Evolutionary conservation across 2,329 filamentous ascomycete species (phyloP), one percentile per base, ranked within the genome.

Genomic region (Fusarium denticulatum): DNA sequence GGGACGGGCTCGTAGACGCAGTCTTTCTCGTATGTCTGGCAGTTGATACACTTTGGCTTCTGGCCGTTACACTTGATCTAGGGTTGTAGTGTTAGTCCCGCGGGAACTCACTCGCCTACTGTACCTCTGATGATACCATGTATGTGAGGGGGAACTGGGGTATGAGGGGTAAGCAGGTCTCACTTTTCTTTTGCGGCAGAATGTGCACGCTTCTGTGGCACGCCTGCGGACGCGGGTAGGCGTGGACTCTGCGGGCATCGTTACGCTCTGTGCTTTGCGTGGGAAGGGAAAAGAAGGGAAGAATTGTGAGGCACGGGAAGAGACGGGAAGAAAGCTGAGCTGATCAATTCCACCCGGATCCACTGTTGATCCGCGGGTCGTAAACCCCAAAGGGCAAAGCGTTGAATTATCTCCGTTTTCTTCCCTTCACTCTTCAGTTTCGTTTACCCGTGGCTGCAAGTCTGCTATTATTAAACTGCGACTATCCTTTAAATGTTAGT

Each of bases 21-120:
- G 37, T 75, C 67, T 43, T 64, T 61, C 24, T 53, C 59, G 37
- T 71, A 75, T 9, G 60, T 64, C 45, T 69, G 58, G 16, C 73
- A 76, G 37, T 76, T 75, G 49, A 63, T 59, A 55, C 73, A 76
- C 22, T 49, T 60, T 20, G 57, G 73, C 24, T 59, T 60, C 37
- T 70, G 64, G 4, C 72, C 71, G 34, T 85, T 86, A 75, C 86
- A 88, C 72, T 86, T 87, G 78, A 88, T 83, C 86, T 88, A n/a
- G 40, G 34, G 47, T 22, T 16, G 26, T 30, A 5, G 16, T 36
- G 36, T 60, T 61, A 70, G 60, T 60, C 46, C 59, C 47, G 45
- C 56, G 57, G 47, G 60, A 62, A 71, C 76, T 32, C 26, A 14
- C n/a, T 45, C 11, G 8, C 34, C 34, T 34, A 34, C 34, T n/a